phyloP scores from a whole-genome alignment of 371 early-diverging fungal species.

The Lichtheimia hyalospora region DNA sequence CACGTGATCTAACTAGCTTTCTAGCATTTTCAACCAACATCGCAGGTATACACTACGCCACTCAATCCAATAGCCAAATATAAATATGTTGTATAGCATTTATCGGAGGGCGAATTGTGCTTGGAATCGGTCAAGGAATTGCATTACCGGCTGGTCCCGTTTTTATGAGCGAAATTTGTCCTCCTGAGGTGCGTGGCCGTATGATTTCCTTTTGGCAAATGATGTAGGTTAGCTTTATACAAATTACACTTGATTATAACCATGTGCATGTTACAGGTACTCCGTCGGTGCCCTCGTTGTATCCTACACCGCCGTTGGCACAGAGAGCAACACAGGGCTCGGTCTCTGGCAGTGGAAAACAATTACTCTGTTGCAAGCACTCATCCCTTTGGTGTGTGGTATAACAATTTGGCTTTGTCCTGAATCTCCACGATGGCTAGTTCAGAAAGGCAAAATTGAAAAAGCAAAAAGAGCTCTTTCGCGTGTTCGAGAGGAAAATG shows the following conservation, averaged over 20 bases:
- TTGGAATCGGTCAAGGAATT: constrained; percentile 29
- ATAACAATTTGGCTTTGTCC: constrained; percentile 20
- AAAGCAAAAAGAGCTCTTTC: constrained; percentile 17
- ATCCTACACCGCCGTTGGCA: constrained; percentile 23
- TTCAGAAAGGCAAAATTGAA: constrained; percentile 20
- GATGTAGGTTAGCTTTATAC: constrained; percentile 11
- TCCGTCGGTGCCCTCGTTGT: constrained; percentile 28
- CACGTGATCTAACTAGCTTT: background rate
- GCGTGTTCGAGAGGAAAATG: constrained; percentile 22
- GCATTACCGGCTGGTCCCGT: constrained; percentile 28
- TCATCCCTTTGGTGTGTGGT: constrained; percentile 18
- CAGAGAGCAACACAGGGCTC: constrained; percentile 4
- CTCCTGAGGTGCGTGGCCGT: constrained; percentile 27
- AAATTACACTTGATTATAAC: background rate
- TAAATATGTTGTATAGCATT: constrained; percentile 12
- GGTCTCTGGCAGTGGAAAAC: constrained; percentile 30
- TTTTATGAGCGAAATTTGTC: constrained; percentile 26
- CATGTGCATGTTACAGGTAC: constrained; percentile 6
- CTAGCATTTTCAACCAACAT: constrained; percentile 24
- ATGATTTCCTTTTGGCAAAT: constrained; percentile 37
- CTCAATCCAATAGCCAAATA: background rate
- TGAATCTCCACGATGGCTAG: constrained; percentile 28
- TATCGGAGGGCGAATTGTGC: constrained; percentile 26
- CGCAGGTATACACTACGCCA: constrained; percentile 4
- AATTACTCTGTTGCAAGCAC: constrained; percentile 20